Evolutionary conservation across 176 grass and related monocot genomes (phyloP).

Genomic region (Elaeis guineensis): DNA sequence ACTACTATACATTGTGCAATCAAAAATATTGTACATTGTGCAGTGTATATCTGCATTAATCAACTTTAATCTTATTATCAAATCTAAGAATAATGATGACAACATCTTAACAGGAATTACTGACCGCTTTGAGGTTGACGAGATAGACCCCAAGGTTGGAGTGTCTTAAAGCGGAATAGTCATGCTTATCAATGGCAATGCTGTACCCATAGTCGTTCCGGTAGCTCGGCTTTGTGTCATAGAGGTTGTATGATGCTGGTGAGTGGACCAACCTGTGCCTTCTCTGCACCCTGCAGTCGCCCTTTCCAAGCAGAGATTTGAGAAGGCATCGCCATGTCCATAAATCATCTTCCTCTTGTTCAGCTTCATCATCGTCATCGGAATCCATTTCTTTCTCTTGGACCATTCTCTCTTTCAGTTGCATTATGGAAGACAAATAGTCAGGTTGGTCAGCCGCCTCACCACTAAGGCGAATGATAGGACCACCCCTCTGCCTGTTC

Average conservation of each 20-base stretch:
- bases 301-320: background rate
- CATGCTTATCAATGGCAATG: background rate
- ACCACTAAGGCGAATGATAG: background rate
- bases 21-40: no score
- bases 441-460: background rate
- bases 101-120: background rate
- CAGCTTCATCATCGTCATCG: background rate
- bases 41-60: no score
- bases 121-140: constrained; percentile 1
- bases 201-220: constrained; percentile 5
- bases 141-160: constrained; percentile 2
- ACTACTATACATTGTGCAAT: no score
- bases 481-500: background rate
- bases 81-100: no score
- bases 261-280: background rate
- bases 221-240: background rate
- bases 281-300: no score
- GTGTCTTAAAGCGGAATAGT: background rate
- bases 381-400: background rate
- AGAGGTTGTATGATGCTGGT: background rate
- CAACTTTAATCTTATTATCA: no score
- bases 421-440: no score
- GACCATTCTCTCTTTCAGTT: no score
- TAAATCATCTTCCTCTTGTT: no score
- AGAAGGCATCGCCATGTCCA: background rate